These are phyloP conservation scores for Lecanoromycetidae sp. DNA, from an alignment of 2,329 filamentous ascomycete genomes.

Conservation along the genomic window DNA sequence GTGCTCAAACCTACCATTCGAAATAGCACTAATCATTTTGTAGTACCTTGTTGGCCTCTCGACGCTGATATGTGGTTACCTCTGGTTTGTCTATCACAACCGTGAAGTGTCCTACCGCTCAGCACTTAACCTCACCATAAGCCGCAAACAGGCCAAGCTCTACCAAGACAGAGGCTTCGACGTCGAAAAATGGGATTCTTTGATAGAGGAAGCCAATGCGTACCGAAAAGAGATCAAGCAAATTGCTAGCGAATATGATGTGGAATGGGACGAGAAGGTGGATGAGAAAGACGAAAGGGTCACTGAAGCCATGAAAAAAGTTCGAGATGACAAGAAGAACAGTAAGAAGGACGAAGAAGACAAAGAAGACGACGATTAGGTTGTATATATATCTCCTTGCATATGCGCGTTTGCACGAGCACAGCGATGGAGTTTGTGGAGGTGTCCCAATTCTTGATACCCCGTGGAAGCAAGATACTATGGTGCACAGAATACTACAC, in stretches of 20 bases:
- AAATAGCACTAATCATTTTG: neutral
- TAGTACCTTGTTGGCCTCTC: slow-evolving; percentile 70
- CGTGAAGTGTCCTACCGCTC: slow-evolving; percentile 76
- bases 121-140: slow-evolving; percentile 78
- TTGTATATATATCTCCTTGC: no score
- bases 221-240: slow-evolving; percentile 67
- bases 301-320: slow-evolving; percentile 40
- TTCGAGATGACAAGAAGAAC: slow-evolving; percentile 31
- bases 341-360: slow-evolving; percentile 29
- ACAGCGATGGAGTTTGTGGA: no score
- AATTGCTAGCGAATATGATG: slow-evolving; percentile 76
- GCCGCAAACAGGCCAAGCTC: slow-evolving; percentile 59
- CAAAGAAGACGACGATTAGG: neutral
- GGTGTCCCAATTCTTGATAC: no score
- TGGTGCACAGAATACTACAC: no score
- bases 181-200: slow-evolving; percentile 59
- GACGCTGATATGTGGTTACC: slow-evolving; percentile 76
- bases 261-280: slow-evolving; percentile 69
- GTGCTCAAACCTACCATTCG: neutral
- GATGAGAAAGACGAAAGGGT: slow-evolving; percentile 57
- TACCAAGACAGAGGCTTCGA: slow-evolving; percentile 70
- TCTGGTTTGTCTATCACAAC: slow-evolving; percentile 91
- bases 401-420: no score
- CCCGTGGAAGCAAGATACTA: no score
- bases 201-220: slow-evolving; percentile 69